These are phyloP conservation scores for Auricularia heimuer DNA, from an alignment of 768 basidiomycete genomes.

Conservation along the genomic window DNA sequence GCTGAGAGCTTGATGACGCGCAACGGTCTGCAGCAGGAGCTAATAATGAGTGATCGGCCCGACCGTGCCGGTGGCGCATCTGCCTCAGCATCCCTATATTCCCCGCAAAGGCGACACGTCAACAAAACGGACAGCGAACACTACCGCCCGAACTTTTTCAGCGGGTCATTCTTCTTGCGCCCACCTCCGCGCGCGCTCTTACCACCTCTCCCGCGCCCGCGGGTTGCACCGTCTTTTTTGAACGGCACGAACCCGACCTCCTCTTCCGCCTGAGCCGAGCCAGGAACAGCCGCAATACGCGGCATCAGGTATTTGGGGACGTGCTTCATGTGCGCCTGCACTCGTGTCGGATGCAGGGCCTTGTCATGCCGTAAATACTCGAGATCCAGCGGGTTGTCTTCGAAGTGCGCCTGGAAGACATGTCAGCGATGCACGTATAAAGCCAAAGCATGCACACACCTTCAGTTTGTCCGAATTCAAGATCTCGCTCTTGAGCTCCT, in stretches of 20 bases:
- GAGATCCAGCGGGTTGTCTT: conserved; percentile 90
- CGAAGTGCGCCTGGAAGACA: conserved; percentile 76
- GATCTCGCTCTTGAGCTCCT: conserved; percentile 88
- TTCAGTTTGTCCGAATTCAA: conserved; percentile 95
- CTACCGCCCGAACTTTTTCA: conserved; percentile 53
- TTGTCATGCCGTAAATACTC: conserved; percentile 92
- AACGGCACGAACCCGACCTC: conserved; percentile 63
- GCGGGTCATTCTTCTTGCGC: conserved; percentile 70
- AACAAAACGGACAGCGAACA: background rate
- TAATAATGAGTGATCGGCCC: background rate
- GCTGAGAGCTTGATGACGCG: no score
- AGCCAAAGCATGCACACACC: conserved; percentile 34
- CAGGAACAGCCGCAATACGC: conserved; percentile 52
- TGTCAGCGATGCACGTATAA: background rate
- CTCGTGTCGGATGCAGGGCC: conserved; percentile 78
- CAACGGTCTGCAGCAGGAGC: no score
- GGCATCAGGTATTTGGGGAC: conserved; percentile 90
- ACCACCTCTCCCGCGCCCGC: conserved; percentile 31
- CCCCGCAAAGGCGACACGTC: background rate
- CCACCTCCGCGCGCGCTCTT: conserved; percentile 36
- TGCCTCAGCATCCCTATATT: background rate
- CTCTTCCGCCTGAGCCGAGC: conserved; percentile 14
- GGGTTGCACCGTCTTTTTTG: conserved; percentile 37
- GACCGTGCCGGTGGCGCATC: background rate
- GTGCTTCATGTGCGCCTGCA: conserved; percentile 93